Base-by-base conservation (phyloP, 345 rosid genomes). In the Ceriops zippeliana region DNA sequence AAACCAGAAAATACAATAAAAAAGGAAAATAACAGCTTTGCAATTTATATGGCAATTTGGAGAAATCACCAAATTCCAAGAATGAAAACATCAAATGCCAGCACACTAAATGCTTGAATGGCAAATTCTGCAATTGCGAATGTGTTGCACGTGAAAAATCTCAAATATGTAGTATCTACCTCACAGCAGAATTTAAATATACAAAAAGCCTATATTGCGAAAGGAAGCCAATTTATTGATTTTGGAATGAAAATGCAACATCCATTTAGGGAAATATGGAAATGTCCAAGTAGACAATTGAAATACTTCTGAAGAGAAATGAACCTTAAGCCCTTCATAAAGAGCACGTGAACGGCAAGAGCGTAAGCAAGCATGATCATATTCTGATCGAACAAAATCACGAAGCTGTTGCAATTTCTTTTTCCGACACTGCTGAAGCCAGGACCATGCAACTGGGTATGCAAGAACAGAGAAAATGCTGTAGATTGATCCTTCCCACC, bases 311-410 rank as follows among this genome's bases (percentile, higher is more conserved):
- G 22, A 70, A 49, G 32, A 67, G 42, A 72, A 66, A 68, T 53
- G 65, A 71, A 92, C 98, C 98, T 92, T 92, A 46, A 92, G 86
- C 64, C 98, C 98, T 63, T 92, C 98, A 54, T 92, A 92, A 21
- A 92, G 88, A 62, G 98, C 98, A 63, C 96, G 93, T 58, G 98
- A 92, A 51, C 98, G 96, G 75, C 98, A 92, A 61, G 98, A 92
- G 46, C 98, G 96, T 65, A 92, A 80, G 85, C 98, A 92, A 72
- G 98, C 81, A 78, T 92, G 98, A 75, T 92, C 91, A 79, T 92
- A 92, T 75, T 90, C 98, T 57, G 98, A 92, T 64, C 96, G 90
- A 74, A 92, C 96, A 81, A 85, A 92, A 73, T 92, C 96, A 70
- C 96, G 98, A 60, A 92, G 93, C 76, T 86, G 92, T 76, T 90